Base-by-base conservation (phyloP, 2,329 filamentous ascomycete species). In the Metarhizium album region DNA sequence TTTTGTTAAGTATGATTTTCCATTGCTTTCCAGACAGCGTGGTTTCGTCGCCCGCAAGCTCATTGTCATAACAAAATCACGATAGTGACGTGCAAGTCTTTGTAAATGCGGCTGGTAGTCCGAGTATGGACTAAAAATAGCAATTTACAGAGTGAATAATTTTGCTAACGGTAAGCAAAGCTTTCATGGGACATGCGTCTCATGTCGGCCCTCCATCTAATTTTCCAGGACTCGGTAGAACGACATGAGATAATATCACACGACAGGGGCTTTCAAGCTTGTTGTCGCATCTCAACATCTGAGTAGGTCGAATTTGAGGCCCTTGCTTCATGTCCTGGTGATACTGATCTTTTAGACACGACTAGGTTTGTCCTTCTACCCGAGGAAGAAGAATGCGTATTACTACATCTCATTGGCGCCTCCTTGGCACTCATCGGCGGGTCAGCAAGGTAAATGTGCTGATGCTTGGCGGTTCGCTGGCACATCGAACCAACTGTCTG, bases 401-500 rank as follows among this genome's bases (percentile, higher is more conserved):
- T n/a, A n/a, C n/a, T n/a, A n/a, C n/a, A n/a, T n/a, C n/a, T n/a
- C 2, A 16, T 35, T 35, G 33, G 33, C 33, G 7, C 16, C 38
- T 45, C 4, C 7, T 45, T 48, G 48, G 33, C 48, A 4, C 52
- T 57, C 48, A 65, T 66, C 64, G 63, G 64, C 47, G 42, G 50
- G 48, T 50, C 56, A 49, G 58, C 54, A 58, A 57, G 50, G 47
- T 33, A 50, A 49, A 52, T n/a, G 53, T 50, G 49, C 55, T 50
- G 47, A 42, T 49, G 55, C 54, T 58, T 56, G 56, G 64, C 64
- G 63, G 62, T 65, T 65, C 60, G 57, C 57, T 48, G 45, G 46
- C 20, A 38, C 40, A 20, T 42, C 46, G 48, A 53, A 46, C 64
- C 63, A 66, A 66, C 65, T 62, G 64, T 42, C 20, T 45, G 45